These are phyloP conservation scores for Amaranthus tricolor DNA, from an alignment of 179 eudicot genomes.

Conservation along the genomic window DNA sequence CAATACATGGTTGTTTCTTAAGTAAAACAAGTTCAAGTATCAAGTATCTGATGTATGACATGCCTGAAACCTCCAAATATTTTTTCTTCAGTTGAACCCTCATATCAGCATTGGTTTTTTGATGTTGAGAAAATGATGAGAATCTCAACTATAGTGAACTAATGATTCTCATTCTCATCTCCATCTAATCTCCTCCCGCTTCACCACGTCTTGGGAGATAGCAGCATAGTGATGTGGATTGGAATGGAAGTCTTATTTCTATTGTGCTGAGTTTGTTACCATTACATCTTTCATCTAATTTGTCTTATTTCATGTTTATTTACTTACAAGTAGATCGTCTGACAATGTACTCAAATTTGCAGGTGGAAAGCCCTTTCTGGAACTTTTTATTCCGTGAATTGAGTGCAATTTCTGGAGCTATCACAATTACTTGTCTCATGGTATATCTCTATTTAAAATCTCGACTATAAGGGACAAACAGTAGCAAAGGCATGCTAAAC, in stretches of 20 bases:
- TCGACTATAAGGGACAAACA: not conserved
- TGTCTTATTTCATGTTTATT: not conserved
- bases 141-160: not conserved
- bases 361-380: constrained; percentile 63
- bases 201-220: not conserved
- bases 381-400: constrained; percentile 69
- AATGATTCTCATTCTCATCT: not conserved
- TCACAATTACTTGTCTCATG: constrained; percentile 95
- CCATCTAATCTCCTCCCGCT: not conserved
- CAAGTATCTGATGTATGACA: not conserved
- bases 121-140: not conserved
- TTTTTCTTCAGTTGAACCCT: not conserved
- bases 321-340: not conserved
- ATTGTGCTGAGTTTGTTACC: not conserved
- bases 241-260: not conserved
- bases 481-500: not conserved
- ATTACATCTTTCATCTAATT: not conserved
- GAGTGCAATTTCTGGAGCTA: constrained; percentile 80
- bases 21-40: not conserved
- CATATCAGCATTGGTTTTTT: not conserved
- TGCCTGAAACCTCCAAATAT: not conserved
- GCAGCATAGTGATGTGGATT: not conserved
- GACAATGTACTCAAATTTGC: constrained; percentile 25
- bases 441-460: constrained; percentile 34
- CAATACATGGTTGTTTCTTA: too few relatives aligned